Evolutionary conservation across 371 early-diverging fungal species (phyloP).

Genomic region (Nematocida sp.): DNA sequence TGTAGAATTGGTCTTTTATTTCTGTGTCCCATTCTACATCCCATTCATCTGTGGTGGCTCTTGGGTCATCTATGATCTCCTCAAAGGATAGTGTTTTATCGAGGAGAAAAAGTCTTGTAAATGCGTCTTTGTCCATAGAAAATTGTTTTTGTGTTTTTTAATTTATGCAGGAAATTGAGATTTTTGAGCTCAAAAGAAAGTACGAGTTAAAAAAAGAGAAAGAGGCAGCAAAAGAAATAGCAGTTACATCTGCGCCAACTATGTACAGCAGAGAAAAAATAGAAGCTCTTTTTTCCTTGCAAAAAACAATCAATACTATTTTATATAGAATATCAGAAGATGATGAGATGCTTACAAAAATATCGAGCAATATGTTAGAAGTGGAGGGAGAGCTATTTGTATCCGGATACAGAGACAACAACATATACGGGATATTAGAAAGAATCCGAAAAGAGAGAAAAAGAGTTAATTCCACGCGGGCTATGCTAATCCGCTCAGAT

Average conservation of each 20-base stretch:
- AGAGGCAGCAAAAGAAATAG: conserved; percentile 1
- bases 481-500: conserved; percentile 46
- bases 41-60: neutral
- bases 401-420: neutral
- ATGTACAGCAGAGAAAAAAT: neutral
- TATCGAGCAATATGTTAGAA: neutral
- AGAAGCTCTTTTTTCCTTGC: neutral
- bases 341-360: neutral
- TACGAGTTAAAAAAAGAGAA: conserved; percentile 1
- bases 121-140: conserved; percentile 46
- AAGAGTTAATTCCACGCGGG: neutral
- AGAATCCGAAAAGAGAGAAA: neutral
- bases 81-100: conserved; percentile 15
- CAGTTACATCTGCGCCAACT: neutral
- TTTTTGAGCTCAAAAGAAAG: neutral
- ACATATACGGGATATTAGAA: conserved; percentile 11
- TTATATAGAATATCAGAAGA: neutral
- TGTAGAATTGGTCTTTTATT: conserved; percentile 33
- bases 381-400: conserved; percentile 4
- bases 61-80: neutral
- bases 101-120: conserved; percentile 32
- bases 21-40: conserved; percentile 44
- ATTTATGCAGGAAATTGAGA: neutral
- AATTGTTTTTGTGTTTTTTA: neutral
- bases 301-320: neutral